These are phyloP conservation scores for Agaricales sp. DNA, from an alignment of 1,284 basidiomycete genomes.

Conservation along the genomic window DNA sequence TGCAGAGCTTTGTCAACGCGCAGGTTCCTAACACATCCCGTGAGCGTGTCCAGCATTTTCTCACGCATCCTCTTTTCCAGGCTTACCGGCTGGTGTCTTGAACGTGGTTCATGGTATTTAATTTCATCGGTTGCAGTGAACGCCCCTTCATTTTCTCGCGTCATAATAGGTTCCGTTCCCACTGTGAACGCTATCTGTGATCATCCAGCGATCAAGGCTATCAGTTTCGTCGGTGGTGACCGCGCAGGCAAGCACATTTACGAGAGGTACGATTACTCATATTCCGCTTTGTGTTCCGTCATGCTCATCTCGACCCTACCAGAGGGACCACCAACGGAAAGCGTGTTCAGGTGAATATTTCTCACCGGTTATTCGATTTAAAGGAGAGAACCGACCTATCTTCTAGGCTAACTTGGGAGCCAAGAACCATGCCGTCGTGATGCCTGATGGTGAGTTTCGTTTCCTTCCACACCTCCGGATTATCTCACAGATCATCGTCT, in stretches of 20 bases:
- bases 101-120: conserved; percentile 80
- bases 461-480: not conserved
- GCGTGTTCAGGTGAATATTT: conserved; percentile 61
- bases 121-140: too few species aligned
- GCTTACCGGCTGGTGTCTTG: conserved; percentile 71
- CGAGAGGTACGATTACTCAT: conserved; percentile 43
- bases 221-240: conserved; percentile 97
- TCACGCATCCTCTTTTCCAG: conserved; percentile 29
- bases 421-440: conserved; percentile 92
- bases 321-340: conserved; percentile 81
- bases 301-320: conserved; percentile 4
- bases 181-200: conserved; percentile 95
- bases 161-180: conserved; percentile 36
- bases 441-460: conserved; percentile 75
- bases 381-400: too few species aligned
- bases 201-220: conserved; percentile 84
- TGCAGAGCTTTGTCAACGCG: conserved; percentile 84
- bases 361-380: too few species aligned
- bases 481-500: conserved; percentile 2
- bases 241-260: conserved; percentile 92
- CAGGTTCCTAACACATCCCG: conserved; percentile 32
- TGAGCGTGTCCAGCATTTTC: conserved; percentile 1
- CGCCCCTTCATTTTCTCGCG: not conserved
- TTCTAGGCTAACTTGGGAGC: conserved; percentile 95
- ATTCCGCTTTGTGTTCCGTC: not conserved